Percentiles rank a stretch among this genome's conserved stretches.
These are phyloP conservation scores for Fistulifera pelliculosa DNA, from an alignment of 108 stramenopile genomes.

Conservation along the genomic window DNA sequence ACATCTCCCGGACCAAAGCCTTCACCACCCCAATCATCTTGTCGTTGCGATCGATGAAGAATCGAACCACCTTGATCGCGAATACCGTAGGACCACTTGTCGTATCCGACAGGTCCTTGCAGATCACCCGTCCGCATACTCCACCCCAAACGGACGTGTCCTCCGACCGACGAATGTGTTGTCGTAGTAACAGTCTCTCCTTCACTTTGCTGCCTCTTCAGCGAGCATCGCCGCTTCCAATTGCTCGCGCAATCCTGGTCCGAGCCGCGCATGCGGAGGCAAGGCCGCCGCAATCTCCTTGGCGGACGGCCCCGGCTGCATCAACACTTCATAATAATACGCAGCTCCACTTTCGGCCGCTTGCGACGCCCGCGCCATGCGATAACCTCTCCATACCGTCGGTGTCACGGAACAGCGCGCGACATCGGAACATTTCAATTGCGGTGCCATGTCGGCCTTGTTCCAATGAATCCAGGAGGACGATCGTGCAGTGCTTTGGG, in stretches of 20 bases:
- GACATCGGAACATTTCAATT: constrained; percentile 44
- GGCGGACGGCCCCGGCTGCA: constrained; percentile 32
- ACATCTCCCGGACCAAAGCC: constrained; percentile 76
- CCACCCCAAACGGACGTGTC: constrained; percentile 81
- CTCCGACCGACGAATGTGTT: constrained; percentile 22
- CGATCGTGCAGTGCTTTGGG: constrained; percentile 37
- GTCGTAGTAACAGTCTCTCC: not conserved
- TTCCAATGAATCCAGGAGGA: constrained; percentile 73
- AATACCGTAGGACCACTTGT: constrained; percentile 85
- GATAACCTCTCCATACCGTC: constrained; percentile 70
- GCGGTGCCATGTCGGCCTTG: constrained; percentile 70
- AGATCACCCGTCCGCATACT: constrained; percentile 78
- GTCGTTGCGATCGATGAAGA: constrained; percentile 55
- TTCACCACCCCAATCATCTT: constrained; percentile 72
- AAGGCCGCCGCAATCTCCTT: constrained; percentile 23
- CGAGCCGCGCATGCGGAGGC: constrained; percentile 37
- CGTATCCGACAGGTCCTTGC: constrained; percentile 95
- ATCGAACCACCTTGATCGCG: constrained; percentile 77
- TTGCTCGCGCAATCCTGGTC: constrained; percentile 33
- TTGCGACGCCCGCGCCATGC: constrained; percentile 67
- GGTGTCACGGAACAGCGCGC: constrained; percentile 28
- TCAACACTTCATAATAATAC: constrained; percentile 60
- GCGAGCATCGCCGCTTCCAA: constrained; percentile 24
- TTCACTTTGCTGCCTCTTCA: constrained; percentile 18
- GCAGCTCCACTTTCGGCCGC: not conserved